Evolutionary conservation across 139 green algal genomes (phyloP).

Genomic region (Picochlorum sp.): DNA sequence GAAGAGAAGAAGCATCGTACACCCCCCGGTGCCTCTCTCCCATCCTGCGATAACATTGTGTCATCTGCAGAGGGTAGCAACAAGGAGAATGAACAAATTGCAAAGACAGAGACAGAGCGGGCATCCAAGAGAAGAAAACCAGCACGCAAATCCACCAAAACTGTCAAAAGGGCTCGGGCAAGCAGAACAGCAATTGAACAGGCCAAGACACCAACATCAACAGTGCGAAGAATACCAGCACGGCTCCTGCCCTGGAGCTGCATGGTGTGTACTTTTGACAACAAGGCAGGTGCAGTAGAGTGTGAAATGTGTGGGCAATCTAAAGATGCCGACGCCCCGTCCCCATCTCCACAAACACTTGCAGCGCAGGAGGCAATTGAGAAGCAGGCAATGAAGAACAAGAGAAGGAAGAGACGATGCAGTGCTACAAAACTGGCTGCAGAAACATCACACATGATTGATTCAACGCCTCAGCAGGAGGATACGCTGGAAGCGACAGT

Average conservation of each 20-base stretch:
- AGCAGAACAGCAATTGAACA: not conserved
- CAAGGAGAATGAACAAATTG: too few species aligned
- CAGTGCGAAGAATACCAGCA: conserved; percentile 16
- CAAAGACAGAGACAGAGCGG: too few species aligned
- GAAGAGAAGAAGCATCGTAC: not conserved
- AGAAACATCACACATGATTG: too few species aligned
- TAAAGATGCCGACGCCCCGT: not conserved
- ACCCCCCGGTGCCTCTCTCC: not conserved
- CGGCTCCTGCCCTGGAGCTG: conserved; percentile 35
- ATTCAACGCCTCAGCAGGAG: too few species aligned
- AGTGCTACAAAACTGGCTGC: too few species aligned
- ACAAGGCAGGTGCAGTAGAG: conserved; percentile 16
- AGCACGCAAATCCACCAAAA: not conserved
- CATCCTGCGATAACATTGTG: not conserved
- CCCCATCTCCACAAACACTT: not conserved
- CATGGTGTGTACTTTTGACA: conserved; percentile 33
- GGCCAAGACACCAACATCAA: not conserved
- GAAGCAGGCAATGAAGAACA: not conserved
- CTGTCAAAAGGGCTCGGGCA: not conserved
- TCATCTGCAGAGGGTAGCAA: too few species aligned
- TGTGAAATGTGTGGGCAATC: conserved; percentile 23
- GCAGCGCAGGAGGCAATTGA: not conserved
- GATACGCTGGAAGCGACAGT: too few species aligned
- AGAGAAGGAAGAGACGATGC: not conserved
- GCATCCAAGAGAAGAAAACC: not conserved